phyloP scores from a whole-genome alignment of 345 rosid genomes.

The Salix caprea region DNA sequence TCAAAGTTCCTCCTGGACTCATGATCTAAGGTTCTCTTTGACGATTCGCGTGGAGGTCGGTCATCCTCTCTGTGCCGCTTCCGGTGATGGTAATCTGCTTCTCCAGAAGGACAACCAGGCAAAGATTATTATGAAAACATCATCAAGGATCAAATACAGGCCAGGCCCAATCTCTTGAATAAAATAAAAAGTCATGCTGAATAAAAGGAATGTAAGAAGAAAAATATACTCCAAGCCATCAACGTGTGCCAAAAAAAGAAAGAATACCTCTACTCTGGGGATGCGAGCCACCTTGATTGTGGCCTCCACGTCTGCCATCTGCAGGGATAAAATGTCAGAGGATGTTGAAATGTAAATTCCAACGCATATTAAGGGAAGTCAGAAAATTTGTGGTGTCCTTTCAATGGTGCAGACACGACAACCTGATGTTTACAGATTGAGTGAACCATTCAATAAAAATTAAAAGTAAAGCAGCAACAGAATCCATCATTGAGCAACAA shows the following conservation, averaged over 20 bases:
- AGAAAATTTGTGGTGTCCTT: constrained; percentile 3
- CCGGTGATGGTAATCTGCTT: constrained; percentile 56
- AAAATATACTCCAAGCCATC: background rate
- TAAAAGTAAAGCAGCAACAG: background rate
- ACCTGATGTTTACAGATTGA: background rate
- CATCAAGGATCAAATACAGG: background rate
- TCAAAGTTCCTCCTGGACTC: constrained; percentile 62
- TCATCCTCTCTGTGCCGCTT: constrained; percentile 89
- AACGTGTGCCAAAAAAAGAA: constrained; percentile 1
- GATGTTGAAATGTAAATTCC: background rate
- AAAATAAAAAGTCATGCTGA: background rate
- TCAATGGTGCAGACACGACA: background rate
- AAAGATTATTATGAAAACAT: background rate
- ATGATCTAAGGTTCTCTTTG: constrained; percentile 64
- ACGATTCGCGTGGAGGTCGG: constrained; percentile 50
- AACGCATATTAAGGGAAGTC: background rate
- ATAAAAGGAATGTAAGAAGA: background rate
- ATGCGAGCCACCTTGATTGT: constrained; percentile 62
- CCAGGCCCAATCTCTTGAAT: background rate
- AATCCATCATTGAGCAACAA: background rate
- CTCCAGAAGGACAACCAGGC: constrained; percentile 8
- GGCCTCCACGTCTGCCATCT: constrained; percentile 78
- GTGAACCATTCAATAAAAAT: background rate
- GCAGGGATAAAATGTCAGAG: constrained; percentile 21
- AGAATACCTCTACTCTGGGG: constrained; percentile 65